A percentile compares a stretch with the other conserved stretches of the same genome.
Conservation (phyloP, 163 green algal genomes). For the Scenedesmus sp. region DNA sequence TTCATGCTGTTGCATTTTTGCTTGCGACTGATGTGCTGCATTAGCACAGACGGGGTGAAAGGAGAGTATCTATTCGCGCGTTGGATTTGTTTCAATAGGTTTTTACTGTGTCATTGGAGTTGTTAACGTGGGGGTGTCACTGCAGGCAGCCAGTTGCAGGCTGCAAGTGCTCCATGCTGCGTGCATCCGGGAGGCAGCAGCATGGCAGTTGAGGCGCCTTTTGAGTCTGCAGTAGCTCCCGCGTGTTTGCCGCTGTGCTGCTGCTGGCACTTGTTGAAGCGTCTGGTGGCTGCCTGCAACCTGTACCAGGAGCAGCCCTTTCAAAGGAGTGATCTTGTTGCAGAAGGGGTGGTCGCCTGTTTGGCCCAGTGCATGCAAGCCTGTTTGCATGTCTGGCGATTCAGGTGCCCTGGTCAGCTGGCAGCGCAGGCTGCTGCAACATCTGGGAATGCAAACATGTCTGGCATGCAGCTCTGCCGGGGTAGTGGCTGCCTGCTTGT, state of each 20-base stretch:
- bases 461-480: too few relatives aligned
- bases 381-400: not conserved
- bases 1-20: not conserved
- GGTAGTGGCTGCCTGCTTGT: not conserved
- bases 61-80: not conserved
- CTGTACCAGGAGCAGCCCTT: not conserved
- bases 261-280: not conserved
- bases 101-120: too few relatives aligned
- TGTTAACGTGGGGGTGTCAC: not conserved
- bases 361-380: not conserved
- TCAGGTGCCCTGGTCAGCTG: not conserved
- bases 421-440: not conserved
- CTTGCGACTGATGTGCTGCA: not conserved
- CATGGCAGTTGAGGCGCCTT: not conserved
- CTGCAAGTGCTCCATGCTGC: not conserved
- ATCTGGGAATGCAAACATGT: not conserved
- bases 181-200: not conserved
- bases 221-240: not conserved
- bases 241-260: not conserved
- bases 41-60: not conserved
- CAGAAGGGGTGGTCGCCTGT: too few relatives aligned
- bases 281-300: not conserved
- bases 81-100: not conserved
- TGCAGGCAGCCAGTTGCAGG: not conserved
- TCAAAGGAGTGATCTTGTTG: not conserved